A percentile compares a stretch with the other conserved stretches of the same genome.
Conservation (phyloP, 177 flowering plant species). For the Telopea speciosissima region DNA sequence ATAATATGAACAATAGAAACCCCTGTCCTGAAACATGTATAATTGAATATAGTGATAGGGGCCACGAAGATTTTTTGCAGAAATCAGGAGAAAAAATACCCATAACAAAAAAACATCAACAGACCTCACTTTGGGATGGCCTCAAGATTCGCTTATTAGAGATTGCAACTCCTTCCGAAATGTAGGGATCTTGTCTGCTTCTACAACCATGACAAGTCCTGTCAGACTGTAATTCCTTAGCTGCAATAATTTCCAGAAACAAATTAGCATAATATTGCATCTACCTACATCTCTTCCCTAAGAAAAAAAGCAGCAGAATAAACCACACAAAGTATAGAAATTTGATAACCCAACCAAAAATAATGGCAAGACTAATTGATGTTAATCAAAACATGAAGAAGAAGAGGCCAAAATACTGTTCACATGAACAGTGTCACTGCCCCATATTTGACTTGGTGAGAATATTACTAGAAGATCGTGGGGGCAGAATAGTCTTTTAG, state of each 20-base stretch:
- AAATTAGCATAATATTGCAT: background rate
- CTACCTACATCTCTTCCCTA: background rate
- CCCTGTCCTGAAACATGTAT: no score
- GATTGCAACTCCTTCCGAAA: constrained; percentile 59
- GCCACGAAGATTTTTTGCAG: no score
- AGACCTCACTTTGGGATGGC: constrained; percentile 1
- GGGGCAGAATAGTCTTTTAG: no score
- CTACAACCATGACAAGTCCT: constrained; percentile 73
- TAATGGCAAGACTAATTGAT: no score
- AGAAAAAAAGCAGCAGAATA: background rate
- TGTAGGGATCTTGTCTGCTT: constrained; percentile 44
- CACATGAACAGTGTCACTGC: no score
- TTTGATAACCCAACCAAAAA: background rate
- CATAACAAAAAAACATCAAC: background rate
- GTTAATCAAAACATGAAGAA: no score
- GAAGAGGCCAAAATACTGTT: no score
- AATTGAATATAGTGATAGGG: no score
- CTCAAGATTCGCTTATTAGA: constrained; percentile 42
- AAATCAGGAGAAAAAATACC: background rate
- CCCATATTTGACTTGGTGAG: no score
- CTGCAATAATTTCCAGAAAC: constrained; percentile 34
- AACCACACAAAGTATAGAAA: background rate
- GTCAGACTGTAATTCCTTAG: constrained; percentile 46
- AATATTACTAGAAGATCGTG: no score
- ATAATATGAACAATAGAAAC: no score